These are phyloP conservation scores for Neobulgaria alba DNA, from an alignment of 2,329 filamentous ascomycete species.

Conservation along the genomic window DNA sequence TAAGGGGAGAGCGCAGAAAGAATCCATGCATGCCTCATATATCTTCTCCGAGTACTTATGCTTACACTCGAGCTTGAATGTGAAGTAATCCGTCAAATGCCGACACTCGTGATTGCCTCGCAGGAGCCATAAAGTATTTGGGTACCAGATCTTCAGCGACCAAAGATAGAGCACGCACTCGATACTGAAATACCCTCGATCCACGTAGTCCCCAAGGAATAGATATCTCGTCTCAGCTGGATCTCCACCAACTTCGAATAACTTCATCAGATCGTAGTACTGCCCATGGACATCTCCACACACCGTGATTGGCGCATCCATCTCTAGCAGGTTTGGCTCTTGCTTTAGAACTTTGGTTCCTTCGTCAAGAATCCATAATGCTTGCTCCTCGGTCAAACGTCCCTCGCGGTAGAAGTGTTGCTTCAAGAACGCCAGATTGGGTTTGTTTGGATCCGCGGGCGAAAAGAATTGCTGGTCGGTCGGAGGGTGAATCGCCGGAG, in stretches of 20 bases:
- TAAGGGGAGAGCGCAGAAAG: conserved; percentile 87
- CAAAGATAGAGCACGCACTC: conserved; percentile 98
- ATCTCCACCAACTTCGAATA: conserved; percentile 97
- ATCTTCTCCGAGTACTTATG: conserved; percentile 97
- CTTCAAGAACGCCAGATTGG: conserved; percentile 89
- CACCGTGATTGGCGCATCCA: conserved; percentile 98
- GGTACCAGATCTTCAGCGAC: conserved; percentile 98
- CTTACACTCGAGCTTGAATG: conserved; percentile 99
- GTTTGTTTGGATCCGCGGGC: conserved; percentile 76
- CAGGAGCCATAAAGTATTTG: conserved; percentile 91
- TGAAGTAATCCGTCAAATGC: conserved; percentile 99
- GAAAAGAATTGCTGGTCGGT: conserved; percentile 93
- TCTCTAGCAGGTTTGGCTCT: conserved; percentile 94
- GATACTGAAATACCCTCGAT: conserved; percentile 97
- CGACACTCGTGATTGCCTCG: conserved; percentile 98
- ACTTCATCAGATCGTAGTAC: conserved; percentile 99
- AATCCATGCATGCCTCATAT: conserved; percentile 97
- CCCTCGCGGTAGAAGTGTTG: conserved; percentile 98
- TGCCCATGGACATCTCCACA: conserved; percentile 98
- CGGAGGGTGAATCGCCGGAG: conserved; percentile 85
- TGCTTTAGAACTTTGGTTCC: conserved; percentile 80
- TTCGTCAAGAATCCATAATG: conserved; percentile 84
- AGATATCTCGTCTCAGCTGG: conserved; percentile 93
- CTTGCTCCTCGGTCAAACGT: conserved; percentile 92
- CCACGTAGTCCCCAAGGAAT: conserved; percentile 96